Evolutionary conservation across 2,329 filamentous ascomycete genomes (phyloP).

Genomic region (Neonectria ditissima): DNA sequence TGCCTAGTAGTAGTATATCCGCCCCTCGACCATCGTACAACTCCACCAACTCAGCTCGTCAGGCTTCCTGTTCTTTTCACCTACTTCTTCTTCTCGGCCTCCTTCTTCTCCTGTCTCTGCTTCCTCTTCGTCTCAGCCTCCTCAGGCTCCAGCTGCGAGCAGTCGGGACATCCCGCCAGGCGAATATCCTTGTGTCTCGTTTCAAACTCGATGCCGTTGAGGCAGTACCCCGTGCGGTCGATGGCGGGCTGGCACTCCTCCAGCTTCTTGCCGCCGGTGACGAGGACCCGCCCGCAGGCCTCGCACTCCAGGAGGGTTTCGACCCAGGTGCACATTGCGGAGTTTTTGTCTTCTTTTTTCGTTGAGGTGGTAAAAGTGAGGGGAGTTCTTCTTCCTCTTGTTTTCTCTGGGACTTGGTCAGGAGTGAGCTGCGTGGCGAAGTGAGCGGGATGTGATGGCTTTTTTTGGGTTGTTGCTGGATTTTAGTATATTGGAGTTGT

Average conservation of each 20-base stretch:
- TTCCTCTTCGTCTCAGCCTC: too few species aligned
- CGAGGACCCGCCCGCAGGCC: not conserved
- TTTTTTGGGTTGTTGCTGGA: not conserved
- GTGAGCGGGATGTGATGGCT: too few species aligned
- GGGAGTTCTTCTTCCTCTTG: too few species aligned
- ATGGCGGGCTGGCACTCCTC: not conserved
- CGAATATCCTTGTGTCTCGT: not conserved
- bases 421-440: too few species aligned
- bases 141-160: not conserved
- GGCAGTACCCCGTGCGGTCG: not conserved
- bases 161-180: not conserved
- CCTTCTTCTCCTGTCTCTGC: too few species aligned
- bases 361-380: too few species aligned
- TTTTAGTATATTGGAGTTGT: not conserved
- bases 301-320: not conserved
- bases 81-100: too few species aligned
- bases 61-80: too few species aligned
- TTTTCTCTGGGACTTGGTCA: too few species aligned
- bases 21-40: not conserved
- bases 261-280: not conserved
- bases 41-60: not conserved
- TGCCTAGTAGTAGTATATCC: not conserved
- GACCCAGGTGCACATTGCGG: not conserved
- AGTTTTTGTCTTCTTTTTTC: too few species aligned
- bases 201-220: not conserved